Evolutionary conservation across 2,329 filamentous ascomycete genomes (phyloP), one percentile per base, ranked within the genome.

Genomic region (Cyphellophora europaea): DNA sequence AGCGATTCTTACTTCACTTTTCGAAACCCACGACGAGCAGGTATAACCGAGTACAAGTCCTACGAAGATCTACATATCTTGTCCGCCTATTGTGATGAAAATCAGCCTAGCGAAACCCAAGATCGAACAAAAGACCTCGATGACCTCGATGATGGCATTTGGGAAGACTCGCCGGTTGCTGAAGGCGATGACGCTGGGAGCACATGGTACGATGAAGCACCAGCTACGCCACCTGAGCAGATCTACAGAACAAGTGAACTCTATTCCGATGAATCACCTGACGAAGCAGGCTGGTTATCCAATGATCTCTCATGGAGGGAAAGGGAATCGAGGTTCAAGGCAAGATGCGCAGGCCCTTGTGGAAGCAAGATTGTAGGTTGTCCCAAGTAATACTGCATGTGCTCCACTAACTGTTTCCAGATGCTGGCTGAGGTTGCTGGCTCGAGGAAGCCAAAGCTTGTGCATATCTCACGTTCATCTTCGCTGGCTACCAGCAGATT

Each of bases 381-480:
- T 45, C 34, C 19, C 43, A 48, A 28, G 35, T 47, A 11, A 37
- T 47, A 6, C 12, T 42, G 35, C 18, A 33, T 11, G 4, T 15
- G 8, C 21, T 25, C n/a, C 21, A 25, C 15, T 36, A 27, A 42
- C 27, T 18, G 15, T 14, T 23, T 11, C 14, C 19, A 46, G 46
- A 43, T 45, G 44, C 36, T 45, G n/a, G 44, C 44, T 6, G 45
- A 38, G 1, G 32, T 49, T 4, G 39, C 40, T 16, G 44, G 43
- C 11, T 42, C 42, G 17, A 42, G 44, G 11, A 49, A 49, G 28
- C 40, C 46, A n/a, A 47, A 36, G 33, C 32, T 49, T 11, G 36
- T 49, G 11, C 40, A 47, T 25, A 49, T 49, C n/a, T 44, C 42
- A 19, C 44, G 46, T 21, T 42, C 44, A 10, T 21, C 34, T 4